A percentile compares a stretch with the other conserved stretches of the same genome.
phyloP scores from a whole-genome alignment of 2,329 filamentous ascomycete species.

The Chrysoporthe deuterocubensis region DNA sequence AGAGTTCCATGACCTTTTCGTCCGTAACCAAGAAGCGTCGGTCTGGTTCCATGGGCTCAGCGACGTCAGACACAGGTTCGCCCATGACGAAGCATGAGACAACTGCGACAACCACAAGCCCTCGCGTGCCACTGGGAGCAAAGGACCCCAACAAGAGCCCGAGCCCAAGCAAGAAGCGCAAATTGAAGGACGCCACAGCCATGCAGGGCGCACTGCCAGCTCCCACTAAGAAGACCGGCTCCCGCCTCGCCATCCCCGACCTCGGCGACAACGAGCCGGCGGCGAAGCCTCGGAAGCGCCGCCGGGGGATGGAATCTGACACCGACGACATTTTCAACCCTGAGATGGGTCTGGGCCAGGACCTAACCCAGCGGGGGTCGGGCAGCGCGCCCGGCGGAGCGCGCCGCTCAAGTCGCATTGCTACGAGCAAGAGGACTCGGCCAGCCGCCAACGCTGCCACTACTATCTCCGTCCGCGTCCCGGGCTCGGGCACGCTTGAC shows the following conservation, averaged over 20 bases:
- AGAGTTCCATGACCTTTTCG: background rate
- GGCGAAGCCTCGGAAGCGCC: constrained; percentile 38
- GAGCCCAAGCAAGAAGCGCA: constrained; percentile 44
- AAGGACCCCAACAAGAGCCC: constrained; percentile 44
- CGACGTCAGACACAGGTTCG: constrained; percentile 37
- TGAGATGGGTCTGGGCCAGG: constrained; percentile 29
- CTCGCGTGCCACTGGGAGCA: constrained; percentile 38
- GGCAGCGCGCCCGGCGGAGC: background rate
- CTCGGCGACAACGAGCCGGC: constrained; percentile 34
- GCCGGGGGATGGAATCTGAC: constrained; percentile 35
- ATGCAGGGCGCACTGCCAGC: constrained; percentile 4
- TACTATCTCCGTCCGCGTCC: constrained; percentile 40
- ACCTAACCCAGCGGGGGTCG: constrained; percentile 20
- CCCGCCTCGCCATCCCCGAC: constrained; percentile 33
- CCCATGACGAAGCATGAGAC: constrained; percentile 32
- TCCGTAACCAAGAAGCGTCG: constrained; percentile 33
- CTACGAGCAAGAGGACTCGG: constrained; percentile 32
- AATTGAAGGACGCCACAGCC: constrained; percentile 32
- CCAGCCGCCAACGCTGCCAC: constrained; percentile 35
- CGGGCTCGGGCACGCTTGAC: constrained; percentile 35
- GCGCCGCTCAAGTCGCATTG: constrained; percentile 25
- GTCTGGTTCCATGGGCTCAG: constrained; percentile 35
- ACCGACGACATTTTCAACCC: constrained; percentile 34
- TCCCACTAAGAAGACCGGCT: constrained; percentile 28
- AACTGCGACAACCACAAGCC: constrained; percentile 23